Evolutionary conservation across 768 basidiomycete genomes (phyloP).

Genomic region (Amanita polypyramis): DNA sequence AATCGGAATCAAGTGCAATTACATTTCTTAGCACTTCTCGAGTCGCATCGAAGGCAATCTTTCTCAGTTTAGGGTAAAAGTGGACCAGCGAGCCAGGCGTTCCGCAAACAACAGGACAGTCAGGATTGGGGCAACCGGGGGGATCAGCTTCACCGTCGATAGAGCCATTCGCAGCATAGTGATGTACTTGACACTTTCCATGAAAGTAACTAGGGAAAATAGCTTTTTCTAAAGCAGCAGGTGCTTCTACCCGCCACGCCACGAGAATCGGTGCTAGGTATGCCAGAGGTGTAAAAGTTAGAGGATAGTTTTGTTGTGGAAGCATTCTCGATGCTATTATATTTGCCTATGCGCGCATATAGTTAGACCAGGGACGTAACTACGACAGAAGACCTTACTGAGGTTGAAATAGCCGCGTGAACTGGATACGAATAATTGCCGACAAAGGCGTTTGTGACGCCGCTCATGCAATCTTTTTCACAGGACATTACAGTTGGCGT

Average conservation of each 20-base stretch:
- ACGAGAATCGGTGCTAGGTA: constrained; percentile 37
- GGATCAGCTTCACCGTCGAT: constrained; percentile 40
- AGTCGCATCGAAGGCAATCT: constrained; percentile 39
- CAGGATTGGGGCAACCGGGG: constrained; percentile 65
- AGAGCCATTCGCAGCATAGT: constrained; percentile 3
- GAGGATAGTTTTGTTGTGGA: constrained; percentile 7
- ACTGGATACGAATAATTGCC: constrained; percentile 38
- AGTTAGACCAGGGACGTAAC: not conserved
- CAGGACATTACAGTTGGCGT: constrained; percentile 41
- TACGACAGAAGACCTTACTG: not conserved
- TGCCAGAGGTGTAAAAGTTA: constrained; percentile 9
- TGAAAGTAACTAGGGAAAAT: constrained; percentile 69
- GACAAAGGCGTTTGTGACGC: constrained; percentile 46
- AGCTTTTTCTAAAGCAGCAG: constrained; percentile 34
- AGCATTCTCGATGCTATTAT: constrained; percentile 9
- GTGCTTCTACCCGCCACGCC: constrained; percentile 35
- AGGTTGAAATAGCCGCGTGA: constrained; percentile 7
- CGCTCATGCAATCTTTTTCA: constrained; percentile 59
- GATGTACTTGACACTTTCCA: constrained; percentile 51
- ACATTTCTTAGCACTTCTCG: constrained; percentile 22
- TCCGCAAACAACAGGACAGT: constrained; percentile 71
- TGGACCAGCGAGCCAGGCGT: constrained; percentile 76
- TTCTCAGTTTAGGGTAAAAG: constrained; percentile 41
- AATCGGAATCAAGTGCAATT: constrained; percentile 25
- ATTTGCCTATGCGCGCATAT: constrained; percentile 8